Base-by-base conservation (phyloP, 208 protist genomes). In the Crithidia thermophila region DNA sequence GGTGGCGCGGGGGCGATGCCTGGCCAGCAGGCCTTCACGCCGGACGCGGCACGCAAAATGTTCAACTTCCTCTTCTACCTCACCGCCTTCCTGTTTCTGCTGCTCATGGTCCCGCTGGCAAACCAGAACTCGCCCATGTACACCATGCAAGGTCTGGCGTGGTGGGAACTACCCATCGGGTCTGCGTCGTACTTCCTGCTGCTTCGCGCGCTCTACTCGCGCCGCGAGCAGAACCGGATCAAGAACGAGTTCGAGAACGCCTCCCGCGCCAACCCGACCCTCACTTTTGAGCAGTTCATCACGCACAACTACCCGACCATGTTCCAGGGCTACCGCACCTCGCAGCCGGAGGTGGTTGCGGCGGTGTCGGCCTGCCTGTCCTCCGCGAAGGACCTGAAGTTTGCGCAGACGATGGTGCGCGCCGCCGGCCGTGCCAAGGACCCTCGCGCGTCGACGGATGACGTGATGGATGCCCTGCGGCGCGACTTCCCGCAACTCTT, bases 251-350 rank as follows among this genome's bases (percentile, higher is more conserved):
- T 85, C 55, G 84, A 89, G 67, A 64, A 46, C 33, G 81, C 81
- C 4, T 13, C 55, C 10, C 80, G 72, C 49, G 28, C 60, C 34
- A 88, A 87, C 64, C 83, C 85, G 9, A 61, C 62, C 13, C 70
- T 95, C 9, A 88, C 87, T 18, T 80, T 95, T 51, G 85, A 92
- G 66, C 81, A 92, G 46, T 95, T 93, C 59, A 87, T 95, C 56
- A 53, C 69, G 0, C 77, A 81, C 27, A 72, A 74, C 39, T 88
- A 95, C 58, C 90, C 90, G 1, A 77, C 46, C 25, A 67, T 92
- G 40, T 94, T 95, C 63, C 74, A 91, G 23, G 90, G 90, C 28
- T 90, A 95, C 64, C 80, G 78, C 25, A 86, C 84, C 34, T 79
- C 81, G 11, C 87, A 93, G 67, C 60, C 77, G 49, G 84, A 93